phyloP scores from a whole-genome alignment of 2,329 filamentous ascomycete genomes.

The Verticillium tricorpus region DNA sequence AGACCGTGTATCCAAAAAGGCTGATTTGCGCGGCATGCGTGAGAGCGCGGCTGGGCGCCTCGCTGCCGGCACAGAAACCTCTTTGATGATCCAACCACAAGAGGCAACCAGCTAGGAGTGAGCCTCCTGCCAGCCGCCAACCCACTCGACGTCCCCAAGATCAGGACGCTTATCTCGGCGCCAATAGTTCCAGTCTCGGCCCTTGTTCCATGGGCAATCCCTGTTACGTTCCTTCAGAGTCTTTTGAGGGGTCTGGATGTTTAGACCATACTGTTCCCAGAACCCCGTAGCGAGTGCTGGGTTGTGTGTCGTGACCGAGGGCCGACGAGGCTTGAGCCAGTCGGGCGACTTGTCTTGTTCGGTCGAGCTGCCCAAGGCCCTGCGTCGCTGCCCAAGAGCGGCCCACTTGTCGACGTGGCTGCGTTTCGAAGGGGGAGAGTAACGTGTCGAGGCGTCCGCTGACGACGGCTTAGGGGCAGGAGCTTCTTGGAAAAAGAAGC shows the following conservation, averaged over 20 bases:
- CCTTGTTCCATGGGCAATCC: constrained; percentile 53
- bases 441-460: constrained; percentile 36
- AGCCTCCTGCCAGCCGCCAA: constrained; percentile 79
- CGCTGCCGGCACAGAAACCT: not conserved
- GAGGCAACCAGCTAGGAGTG: constrained; percentile 43
- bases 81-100: constrained; percentile 52
- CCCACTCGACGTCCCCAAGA: constrained; percentile 84
- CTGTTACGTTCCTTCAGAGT: constrained; percentile 42
- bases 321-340: not conserved
- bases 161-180: constrained; percentile 59
- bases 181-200: constrained; percentile 56
- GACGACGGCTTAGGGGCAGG: constrained; percentile 30
- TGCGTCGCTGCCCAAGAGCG: constrained; percentile 76
- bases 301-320: not conserved
- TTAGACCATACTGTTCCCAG: constrained; percentile 38
- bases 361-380: constrained; percentile 54
- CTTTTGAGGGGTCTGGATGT: constrained; percentile 26
- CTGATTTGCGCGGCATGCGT: not conserved
- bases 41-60: not conserved
- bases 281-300: constrained; percentile 24
- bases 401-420: constrained; percentile 77
- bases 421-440: constrained; percentile 65
- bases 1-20: constrained; percentile 29
- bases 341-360: constrained; percentile 43
- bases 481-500: constrained; percentile 70